Base-by-base conservation (phyloP, 2,329 filamentous ascomycete genomes). In the Aspergillus ustus region DNA sequence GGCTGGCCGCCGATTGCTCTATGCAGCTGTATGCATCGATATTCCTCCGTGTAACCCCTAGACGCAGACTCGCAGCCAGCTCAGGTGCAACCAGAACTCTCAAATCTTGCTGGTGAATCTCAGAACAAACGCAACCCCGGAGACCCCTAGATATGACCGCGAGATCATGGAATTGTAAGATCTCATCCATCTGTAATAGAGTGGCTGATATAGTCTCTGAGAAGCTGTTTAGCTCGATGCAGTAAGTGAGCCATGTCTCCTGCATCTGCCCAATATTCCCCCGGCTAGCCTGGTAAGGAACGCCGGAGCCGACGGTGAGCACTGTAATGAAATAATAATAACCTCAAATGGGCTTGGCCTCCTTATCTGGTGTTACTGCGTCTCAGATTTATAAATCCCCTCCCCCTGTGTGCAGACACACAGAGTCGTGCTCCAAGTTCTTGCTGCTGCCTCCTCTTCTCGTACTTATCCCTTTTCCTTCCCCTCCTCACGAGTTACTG, bases 321-420 rank as follows among this genome's bases (percentile, higher is more conserved):
- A 25, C 25, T 25, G 22, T 48, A 48, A 15, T 13, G 22, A 15
- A 46, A 46, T 48, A 22, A n/a, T 28, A 25, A 45, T 45, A 44
- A 37, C 45, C 44, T 49, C 45, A 49, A 28, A 40, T 20, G 9
- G 54, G 29, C 34, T 25, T 43, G 34, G 34, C 48, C 48, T 31
- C 34, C n/a, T 34, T 29, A 19, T 43, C 25, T 40, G 43, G 43
- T 56, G 40, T 52, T 44, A 45, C 56, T 58, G 37, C 29, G 56
- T 52, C 52, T 51, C 40, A 19, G 34, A 22, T 45, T 37, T 52
- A 45, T 52, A 52, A 52, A 55, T 45, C 37, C n/a, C 37, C n/a
- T 4, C 22, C 56, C 56, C 34, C 34, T 40, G 34, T 17, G 34
- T 31, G 40, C 48, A 48, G 45, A 22, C 31, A 22, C 54, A 46